A percentile compares a stretch with the other conserved stretches of the same genome.
phyloP scores from a whole-genome alignment of 257 asterid genomes.

The Lantana camara region DNA sequence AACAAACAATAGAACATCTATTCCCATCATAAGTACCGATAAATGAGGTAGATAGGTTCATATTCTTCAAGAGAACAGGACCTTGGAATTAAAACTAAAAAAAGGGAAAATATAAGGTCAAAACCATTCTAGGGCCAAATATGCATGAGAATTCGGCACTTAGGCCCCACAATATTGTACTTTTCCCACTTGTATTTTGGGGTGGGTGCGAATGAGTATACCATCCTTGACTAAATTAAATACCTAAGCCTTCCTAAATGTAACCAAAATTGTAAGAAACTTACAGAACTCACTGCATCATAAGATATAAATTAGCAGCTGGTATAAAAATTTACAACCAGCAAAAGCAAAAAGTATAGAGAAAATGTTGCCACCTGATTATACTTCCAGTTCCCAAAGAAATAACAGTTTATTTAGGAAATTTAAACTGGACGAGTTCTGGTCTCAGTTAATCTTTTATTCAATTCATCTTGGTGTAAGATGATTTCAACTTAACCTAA shows the following conservation, averaged over 20 bases:
- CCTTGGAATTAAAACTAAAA: no score
- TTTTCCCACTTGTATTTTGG: no score
- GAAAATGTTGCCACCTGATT: background rate
- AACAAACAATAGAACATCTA: no score
- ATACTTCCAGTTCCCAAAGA: conserved; percentile 1
- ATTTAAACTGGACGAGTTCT: background rate
- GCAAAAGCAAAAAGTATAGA: background rate
- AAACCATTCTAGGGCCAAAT: no score
- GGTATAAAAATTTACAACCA: background rate
- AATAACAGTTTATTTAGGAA: background rate
- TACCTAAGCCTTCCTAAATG: background rate
- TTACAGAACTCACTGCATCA: background rate
- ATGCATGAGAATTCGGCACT: no score
- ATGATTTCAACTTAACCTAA: background rate
- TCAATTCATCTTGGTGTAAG: background rate
- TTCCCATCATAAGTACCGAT: no score
- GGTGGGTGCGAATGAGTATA: background rate
- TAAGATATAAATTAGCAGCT: background rate
- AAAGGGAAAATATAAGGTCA: no score
- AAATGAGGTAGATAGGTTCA: no score
- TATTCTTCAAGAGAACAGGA: no score
- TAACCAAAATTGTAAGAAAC: background rate
- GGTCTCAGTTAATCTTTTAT: background rate
- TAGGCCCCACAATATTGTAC: no score
- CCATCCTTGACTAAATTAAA: background rate